These are phyloP conservation scores for Dryas drummondii DNA, from an alignment of 306 rosid species.

Conservation along the genomic window DNA sequence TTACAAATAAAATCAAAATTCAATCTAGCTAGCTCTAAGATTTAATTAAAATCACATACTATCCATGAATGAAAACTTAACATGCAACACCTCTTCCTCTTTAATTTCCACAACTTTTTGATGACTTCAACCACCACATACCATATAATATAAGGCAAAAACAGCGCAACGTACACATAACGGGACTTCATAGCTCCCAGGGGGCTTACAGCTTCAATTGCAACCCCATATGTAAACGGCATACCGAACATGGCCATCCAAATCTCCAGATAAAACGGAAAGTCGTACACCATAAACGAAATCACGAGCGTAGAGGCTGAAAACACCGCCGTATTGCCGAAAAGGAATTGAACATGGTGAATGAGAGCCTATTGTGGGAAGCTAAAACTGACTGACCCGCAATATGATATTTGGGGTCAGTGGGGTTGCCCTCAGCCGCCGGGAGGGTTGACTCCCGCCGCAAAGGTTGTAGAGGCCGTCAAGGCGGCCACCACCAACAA, in stretches of 20 bases:
- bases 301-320: background rate
- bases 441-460: background rate
- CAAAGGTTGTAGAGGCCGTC: background rate
- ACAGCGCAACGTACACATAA: too few species aligned
- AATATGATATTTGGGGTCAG: background rate
- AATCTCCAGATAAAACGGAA: background rate
- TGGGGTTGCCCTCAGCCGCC: background rate
- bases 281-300: background rate
- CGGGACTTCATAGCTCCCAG: too few species aligned
- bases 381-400: background rate
- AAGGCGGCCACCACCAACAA: background rate
- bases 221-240: too few species aligned
- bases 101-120: too few species aligned
- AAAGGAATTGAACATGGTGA: background rate
- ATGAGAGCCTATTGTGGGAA: background rate
- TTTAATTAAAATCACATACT: too few species aligned
- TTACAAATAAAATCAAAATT: too few species aligned
- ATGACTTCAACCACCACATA: too few species aligned
- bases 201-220: background rate
- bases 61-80: too few species aligned
- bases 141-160: too few species aligned
- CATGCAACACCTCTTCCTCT: too few species aligned
- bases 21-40: too few species aligned
- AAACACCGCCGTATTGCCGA: background rate
- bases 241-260: too few species aligned